Base-by-base conservation (phyloP, 2,329 filamentous ascomycete genomes). In the Ramularia endophylla region DNA sequence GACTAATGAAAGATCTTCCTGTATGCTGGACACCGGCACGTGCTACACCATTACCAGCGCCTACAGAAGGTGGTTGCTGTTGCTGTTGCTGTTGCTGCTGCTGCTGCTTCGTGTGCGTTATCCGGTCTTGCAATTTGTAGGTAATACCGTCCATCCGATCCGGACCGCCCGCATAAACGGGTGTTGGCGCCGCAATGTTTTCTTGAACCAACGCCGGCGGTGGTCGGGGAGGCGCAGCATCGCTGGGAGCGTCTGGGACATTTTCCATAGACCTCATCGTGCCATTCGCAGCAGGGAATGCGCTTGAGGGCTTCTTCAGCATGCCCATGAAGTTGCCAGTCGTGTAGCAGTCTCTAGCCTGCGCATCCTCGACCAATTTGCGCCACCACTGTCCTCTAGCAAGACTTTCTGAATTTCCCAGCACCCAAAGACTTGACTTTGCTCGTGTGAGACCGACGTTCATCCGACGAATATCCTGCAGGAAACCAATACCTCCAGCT, bases 401-500 rank as follows among this genome's bases (percentile, higher is more conserved):
- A 38, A 98, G 74, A 25, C 89, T 87, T 43, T 83, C 76, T 0
- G 92, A 92, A 64, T 97, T 94, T 52, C 92, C 92, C 18, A 98
- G 75, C 43, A 98, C 90, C 86, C 90, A 98, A 8, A 98, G 75
- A 25, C 90, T 95, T 8, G 87, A 95, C 65, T 95, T 95, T 4
- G 92, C 94, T 72, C 92, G 84, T 16, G 92, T 98, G 46, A 98
- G 73, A 69, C 92, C 92, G 58, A 98, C 92, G 65, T 98, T 98
- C 94, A 98, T 97, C 74, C 92, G 90, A 44, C 92, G 81, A 59
- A 98, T 95, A 63, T 98, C 92, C 40, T 87, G 85, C 77, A 98
- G 83, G 78, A 98, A 98, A 74, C 92, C 92, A 59, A 98, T 95
- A 57, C 90, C 88, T n/a, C 85, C 85, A 6, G 83, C 85, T n/a